Conservation (phyloP, 2,329 filamentous ascomycete genomes). For the Aspergillus quadricinctus region DNA sequence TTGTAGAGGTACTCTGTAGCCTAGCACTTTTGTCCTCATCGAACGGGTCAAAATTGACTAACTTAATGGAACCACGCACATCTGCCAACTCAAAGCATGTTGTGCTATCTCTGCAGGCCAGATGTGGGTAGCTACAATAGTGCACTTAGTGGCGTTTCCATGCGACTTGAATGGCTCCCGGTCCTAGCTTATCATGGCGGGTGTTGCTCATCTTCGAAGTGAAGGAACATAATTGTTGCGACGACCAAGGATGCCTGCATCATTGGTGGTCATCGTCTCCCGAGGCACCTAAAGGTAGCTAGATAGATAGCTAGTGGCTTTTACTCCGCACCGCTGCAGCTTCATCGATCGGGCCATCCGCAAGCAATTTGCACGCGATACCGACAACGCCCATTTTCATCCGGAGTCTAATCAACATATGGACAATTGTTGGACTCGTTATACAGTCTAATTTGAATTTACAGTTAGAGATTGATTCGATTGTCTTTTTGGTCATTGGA, state of each 20-base stretch:
- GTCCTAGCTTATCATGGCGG: not conserved
- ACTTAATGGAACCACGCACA: not conserved
- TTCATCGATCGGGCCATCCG: not conserved
- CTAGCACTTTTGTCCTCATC: not conserved
- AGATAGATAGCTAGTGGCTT: not conserved
- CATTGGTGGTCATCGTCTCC: too few species aligned
- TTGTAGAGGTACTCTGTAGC: not conserved
- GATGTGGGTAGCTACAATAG: not conserved
- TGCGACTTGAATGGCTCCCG: not conserved
- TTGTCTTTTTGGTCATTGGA: not conserved
- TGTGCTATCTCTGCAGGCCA: not conserved
- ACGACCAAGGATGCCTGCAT: not conserved
- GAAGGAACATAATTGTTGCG: not conserved
- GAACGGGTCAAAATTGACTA: not conserved
- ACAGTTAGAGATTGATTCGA: not conserved
- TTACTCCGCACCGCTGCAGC: not conserved
- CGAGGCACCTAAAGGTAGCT: too few species aligned
- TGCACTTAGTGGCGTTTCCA: not conserved
- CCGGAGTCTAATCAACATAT: not conserved
- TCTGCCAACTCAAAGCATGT: not conserved
- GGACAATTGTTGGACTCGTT: not conserved
- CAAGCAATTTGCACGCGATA: not conserved
- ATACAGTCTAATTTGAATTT: not conserved
- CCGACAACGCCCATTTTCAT: not conserved
- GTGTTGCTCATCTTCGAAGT: not conserved